Evolutionary conservation across 2,329 filamentous ascomycete species (phyloP).

Genomic region (Claviceps capensis): DNA sequence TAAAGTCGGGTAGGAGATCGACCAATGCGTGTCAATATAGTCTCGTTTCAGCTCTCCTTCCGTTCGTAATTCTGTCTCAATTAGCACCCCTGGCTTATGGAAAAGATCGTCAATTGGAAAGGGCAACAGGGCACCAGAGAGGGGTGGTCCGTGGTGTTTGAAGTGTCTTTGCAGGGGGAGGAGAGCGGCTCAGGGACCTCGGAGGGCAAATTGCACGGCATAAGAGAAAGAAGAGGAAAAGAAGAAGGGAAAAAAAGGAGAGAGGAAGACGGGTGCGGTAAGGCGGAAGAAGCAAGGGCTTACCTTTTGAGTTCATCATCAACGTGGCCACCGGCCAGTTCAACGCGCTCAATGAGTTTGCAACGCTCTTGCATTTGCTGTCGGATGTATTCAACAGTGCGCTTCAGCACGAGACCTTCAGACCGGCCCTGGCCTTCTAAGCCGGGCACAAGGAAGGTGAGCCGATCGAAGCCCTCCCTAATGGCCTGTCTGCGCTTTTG

Average conservation of each 20-base stretch:
- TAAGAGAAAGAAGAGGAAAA: background rate
- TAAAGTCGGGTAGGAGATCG: background rate
- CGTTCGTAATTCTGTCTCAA: constrained; percentile 5
- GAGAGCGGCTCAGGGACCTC: background rate
- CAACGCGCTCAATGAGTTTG: constrained; percentile 42
- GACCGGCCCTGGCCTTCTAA: constrained; percentile 72
- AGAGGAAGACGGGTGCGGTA: background rate
- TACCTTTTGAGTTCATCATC: constrained; percentile 31
- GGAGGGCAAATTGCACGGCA: background rate
- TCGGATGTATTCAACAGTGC: constrained; percentile 52
- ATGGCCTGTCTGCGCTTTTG: constrained; percentile 47
- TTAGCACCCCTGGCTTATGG: constrained; percentile 4
- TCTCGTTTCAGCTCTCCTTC: constrained; percentile 2
- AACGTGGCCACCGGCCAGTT: constrained; percentile 44
- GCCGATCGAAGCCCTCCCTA: constrained; percentile 67
- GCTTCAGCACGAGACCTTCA: constrained; percentile 69
- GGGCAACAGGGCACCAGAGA: background rate
- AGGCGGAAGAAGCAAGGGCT: constrained; percentile 5
- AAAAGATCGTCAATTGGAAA: background rate
- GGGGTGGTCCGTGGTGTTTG: background rate
- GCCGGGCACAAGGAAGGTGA: constrained; percentile 69
- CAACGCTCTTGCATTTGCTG: constrained; percentile 45
- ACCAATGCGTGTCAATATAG: background rate
- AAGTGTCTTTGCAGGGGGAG: background rate
- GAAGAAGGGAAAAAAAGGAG: background rate